These are phyloP conservation scores for Haematococcus sp. DNA, from an alignment of 139 green algal species.

Conservation along the genomic window DNA sequence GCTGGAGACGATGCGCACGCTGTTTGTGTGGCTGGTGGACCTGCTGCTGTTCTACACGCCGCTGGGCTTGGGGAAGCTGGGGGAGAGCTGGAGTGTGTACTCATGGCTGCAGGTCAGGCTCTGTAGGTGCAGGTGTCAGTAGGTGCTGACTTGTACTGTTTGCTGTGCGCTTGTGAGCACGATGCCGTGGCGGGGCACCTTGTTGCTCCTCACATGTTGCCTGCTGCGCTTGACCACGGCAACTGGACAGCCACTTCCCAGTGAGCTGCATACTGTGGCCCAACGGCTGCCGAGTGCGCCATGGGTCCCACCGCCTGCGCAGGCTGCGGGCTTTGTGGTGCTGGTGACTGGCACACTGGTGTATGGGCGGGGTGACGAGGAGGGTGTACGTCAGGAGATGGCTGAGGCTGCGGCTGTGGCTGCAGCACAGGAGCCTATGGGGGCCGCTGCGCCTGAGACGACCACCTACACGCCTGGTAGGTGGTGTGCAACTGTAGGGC, in stretches of 20 bases:
- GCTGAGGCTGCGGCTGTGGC: constrained; percentile 30
- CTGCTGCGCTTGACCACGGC: too few species aligned
- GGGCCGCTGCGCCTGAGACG: not conserved
- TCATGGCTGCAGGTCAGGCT: constrained; percentile 47
- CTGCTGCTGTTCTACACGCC: constrained; percentile 63
- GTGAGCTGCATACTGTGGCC: not conserved
- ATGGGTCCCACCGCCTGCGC: not conserved
- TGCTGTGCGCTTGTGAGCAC: too few species aligned
- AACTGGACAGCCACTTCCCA: too few species aligned
- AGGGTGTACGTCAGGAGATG: constrained; percentile 30
- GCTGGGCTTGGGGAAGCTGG: constrained; percentile 41
- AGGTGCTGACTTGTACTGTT: not conserved
- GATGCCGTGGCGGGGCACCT: too few species aligned
- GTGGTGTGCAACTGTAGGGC: not conserved
- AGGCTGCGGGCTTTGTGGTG: constrained; percentile 45
- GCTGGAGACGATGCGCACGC: constrained; percentile 74
- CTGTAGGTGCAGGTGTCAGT: not conserved
- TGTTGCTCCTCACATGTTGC: too few species aligned
- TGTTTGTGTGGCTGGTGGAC: constrained; percentile 74
- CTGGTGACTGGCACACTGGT: constrained; percentile 50
- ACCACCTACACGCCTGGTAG: not conserved
- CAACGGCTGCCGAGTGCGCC: not conserved
- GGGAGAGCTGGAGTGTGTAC: constrained; percentile 58
- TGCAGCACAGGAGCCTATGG: constrained; percentile 5
- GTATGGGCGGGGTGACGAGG: constrained; percentile 45